Evolutionary conservation across 768 basidiomycete species (phyloP), one percentile per base, ranked within the genome.

Genomic region (Candolleomyces aberdarensis): DNA sequence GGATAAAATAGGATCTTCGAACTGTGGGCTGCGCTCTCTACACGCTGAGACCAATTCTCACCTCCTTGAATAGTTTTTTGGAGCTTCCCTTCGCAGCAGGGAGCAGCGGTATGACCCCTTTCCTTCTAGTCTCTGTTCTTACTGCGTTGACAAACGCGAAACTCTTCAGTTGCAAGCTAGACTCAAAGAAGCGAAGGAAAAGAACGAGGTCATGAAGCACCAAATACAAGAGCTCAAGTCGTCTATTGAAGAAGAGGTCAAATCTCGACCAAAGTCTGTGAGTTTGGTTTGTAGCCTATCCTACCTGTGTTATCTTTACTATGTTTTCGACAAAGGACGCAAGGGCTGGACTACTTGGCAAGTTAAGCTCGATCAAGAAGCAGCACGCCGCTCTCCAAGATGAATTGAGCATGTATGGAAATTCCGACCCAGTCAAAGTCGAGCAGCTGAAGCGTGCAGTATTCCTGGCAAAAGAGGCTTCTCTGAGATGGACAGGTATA

Each of bases 1-100:
- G 49, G 96, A 98, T 73, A 98, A 98, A 75, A 95, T 96, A 59
- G 95, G 95, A 36, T 91, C 94, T 9, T 93, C 92, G 3, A 97
- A 96, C 70, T 97, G 95, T 94, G 70, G 66, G 88, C 61, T 52
- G 58, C 64, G 61, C 66, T 65, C 66, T 63, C 59, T 55, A 17
- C 43, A 11, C 22, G 41, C 8, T 48, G 51, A 29, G 59, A 51
- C 19, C 40, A 5, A 39, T 8, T 19, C 20, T 54, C 9, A 32
- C 52, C 14, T n/a, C 3, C 19, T 10, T 57, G 19, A 39, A 39
- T 62, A 96, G 94, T 96, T 75, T 96, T 92, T 72, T 97, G 95
- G 95, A 92, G 92, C 68, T 96, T 97, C 71, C 94, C 94, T 15
- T 94, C 92, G 1, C 92, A 95, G 61, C 84, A 85, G 50, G 94